phyloP scores from a whole-genome alignment of 352 stramenopile species.

The Thalassiosira hispida region DNA sequence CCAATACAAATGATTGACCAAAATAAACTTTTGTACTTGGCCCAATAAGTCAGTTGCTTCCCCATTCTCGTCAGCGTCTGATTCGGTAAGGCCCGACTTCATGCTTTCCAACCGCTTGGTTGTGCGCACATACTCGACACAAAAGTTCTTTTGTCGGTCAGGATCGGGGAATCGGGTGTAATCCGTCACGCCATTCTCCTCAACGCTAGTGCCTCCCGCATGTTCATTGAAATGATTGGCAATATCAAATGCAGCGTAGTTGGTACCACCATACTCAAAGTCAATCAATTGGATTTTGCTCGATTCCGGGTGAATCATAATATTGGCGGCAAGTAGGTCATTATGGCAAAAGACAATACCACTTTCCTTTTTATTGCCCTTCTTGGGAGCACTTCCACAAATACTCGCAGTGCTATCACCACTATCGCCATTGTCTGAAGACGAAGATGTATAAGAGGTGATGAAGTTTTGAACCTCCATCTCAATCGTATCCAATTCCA shows the following conservation, averaged over 20 bases:
- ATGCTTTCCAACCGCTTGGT: conserved; percentile 13
- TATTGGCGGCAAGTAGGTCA: conserved; percentile 78
- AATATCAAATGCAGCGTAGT: conserved; percentile 82
- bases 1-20: conserved; percentile 85
- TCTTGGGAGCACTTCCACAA: conserved; percentile 1
- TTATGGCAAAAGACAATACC: conserved; percentile 82
- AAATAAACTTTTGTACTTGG: conserved; percentile 70
- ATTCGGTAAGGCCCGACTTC: neutral
- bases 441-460: neutral
- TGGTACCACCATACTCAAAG: conserved; percentile 84
- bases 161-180: conserved; percentile 62
- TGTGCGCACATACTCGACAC: conserved; percentile 61
- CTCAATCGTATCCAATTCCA: conserved; percentile 62
- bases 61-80: conserved; percentile 9
- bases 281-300: conserved; percentile 79
- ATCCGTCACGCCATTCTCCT: conserved; percentile 63
- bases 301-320: conserved; percentile 53
- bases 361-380: neutral
- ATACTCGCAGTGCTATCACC: conserved; percentile 4
- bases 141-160: conserved; percentile 59
- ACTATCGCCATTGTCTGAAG: neutral
- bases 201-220: conserved; percentile 64
- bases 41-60: conserved; percentile 44
- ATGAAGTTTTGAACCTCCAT: conserved; percentile 41
- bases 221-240: conserved; percentile 87